These are phyloP conservation scores for Haplosporangium sp. DNA, from an alignment of 371 early-diverging fungal species.

Conservation along the genomic window DNA sequence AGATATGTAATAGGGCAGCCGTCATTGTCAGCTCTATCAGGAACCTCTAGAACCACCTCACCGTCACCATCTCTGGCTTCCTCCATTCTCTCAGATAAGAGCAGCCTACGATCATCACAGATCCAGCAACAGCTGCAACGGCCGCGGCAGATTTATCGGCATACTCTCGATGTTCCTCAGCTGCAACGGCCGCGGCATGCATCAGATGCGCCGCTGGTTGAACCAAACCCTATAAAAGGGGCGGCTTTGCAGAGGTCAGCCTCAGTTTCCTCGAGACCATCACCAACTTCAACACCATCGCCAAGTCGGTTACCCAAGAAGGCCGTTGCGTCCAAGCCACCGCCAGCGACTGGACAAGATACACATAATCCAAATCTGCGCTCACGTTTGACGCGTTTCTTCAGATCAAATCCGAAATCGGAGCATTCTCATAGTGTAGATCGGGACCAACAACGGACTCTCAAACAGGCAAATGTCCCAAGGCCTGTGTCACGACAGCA, in stretches of 20 bases:
- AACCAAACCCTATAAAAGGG: conserved; percentile 5
- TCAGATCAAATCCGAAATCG: conserved; percentile 28
- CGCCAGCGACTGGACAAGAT: conserved; percentile 7
- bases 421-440: conserved; percentile 21
- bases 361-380: conserved; percentile 39
- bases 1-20: conserved; percentile 33
- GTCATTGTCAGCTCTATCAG: conserved; percentile 14
- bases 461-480: conserved; percentile 13
- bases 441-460: conserved; percentile 14
- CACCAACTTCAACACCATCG: neutral
- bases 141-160: conserved; percentile 1
- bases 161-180: conserved; percentile 5
- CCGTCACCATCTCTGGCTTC: conserved; percentile 29
- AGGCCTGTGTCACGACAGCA: conserved; percentile 6
- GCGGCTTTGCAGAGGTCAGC: neutral
- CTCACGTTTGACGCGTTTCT: conserved; percentile 39
- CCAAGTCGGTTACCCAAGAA: conserved; percentile 7
- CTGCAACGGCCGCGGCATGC: conserved; percentile 11
- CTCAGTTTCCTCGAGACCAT: neutral
- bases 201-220: conserved; percentile 17
- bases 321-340: conserved; percentile 6
- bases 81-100: conserved; percentile 28
- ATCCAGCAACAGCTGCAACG: conserved; percentile 22
- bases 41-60: conserved; percentile 22
- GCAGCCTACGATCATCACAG: conserved; percentile 24